Base-by-base conservation (phyloP, 139 green algal genomes). In the Pleodorina starrii region DNA sequence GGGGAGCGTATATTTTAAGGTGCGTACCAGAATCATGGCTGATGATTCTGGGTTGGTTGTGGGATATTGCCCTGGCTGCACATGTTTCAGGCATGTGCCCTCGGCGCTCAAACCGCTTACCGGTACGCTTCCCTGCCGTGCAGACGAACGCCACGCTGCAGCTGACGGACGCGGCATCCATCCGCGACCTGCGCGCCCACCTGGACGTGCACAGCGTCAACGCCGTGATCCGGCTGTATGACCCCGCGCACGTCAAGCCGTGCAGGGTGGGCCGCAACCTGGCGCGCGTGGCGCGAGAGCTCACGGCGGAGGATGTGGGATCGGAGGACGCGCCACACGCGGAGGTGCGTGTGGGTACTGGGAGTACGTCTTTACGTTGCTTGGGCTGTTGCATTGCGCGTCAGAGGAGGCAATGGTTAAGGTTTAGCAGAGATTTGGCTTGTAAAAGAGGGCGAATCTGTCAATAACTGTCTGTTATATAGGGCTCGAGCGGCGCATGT, bases 1-100 rank as follows among this genome's bases (percentile, higher is more conserved):
- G 6, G 82, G 82, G 7, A 80, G 63, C 82, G 9, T 79, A 9
- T 80, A 71, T 63, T 23, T 88, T n/a, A 88, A 88, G 82, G 82
- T 79, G 7, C 3, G 81, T 12, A 66, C 21, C 54, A 32, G 6
- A 2, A 21, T 66, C 6, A 25, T 12, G 29, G 54, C 54, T n/a
- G n/a, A n/a, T n/a, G n/a, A n/a, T n/a, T n/a, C n/a, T n/a, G n/a
- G n/a, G n/a, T n/a, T n/a, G n/a, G n/a, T n/a, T n/a, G n/a, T n/a
- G n/a, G n/a, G n/a, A n/a, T n/a, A n/a, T n/a, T n/a, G n/a, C n/a
- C n/a, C n/a, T n/a, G n/a, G n/a, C n/a, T n/a, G n/a, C 54, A 66
- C 54, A 66, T 66, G n/a, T n/a, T n/a, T 66, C 5, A 66, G 54
- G 6, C 54, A 25, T 12, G 29, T 25, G 54, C 54, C 54, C 54